Evolutionary conservation across 176 grass and related monocot species (phyloP).

Genomic region (Raddia guianensis): DNA sequence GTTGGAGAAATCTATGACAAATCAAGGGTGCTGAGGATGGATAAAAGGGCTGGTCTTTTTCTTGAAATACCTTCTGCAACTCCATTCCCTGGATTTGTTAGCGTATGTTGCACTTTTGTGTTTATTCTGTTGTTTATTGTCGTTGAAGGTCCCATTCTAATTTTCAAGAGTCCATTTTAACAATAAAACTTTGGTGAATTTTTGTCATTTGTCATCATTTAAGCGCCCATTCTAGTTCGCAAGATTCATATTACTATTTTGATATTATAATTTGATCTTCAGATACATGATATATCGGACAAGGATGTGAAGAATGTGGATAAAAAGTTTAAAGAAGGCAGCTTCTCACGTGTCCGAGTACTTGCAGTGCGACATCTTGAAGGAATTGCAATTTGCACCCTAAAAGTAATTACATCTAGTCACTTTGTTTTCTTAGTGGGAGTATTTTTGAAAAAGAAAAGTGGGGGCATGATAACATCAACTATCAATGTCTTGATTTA

Average conservation of each 20-base stretch:
- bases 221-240: conserved; percentile 25
- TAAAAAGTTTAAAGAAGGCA: conserved; percentile 88
- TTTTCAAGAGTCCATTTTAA: neutral
- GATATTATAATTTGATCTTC: conserved; percentile 33
- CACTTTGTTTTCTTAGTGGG: conserved; percentile 12
- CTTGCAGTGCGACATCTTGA: conserved; percentile 87
- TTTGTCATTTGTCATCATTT: conserved; percentile 9
- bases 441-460: conserved; percentile 13
- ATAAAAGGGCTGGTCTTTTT: conserved; percentile 88
- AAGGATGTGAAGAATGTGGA: conserved; percentile 75
- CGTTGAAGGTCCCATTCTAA: neutral
- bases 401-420: conserved; percentile 58
- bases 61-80: conserved; percentile 81
- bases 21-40: conserved; percentile 68
- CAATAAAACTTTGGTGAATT: neutral
- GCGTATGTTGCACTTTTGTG: conserved; percentile 56
- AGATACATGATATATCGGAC: conserved; percentile 87
- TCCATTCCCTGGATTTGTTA: conserved; percentile 82
- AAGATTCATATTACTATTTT: conserved; percentile 34
- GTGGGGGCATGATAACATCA: neutral
- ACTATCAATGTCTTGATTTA: conserved; percentile 19
- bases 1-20: conserved; percentile 90
- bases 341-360: conserved; percentile 69
- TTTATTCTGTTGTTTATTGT: conserved; percentile 1
- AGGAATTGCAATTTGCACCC: conserved; percentile 75